Conservation (phyloP, 2,329 filamentous ascomycete genomes). For the Diaporthe helianthi region DNA sequence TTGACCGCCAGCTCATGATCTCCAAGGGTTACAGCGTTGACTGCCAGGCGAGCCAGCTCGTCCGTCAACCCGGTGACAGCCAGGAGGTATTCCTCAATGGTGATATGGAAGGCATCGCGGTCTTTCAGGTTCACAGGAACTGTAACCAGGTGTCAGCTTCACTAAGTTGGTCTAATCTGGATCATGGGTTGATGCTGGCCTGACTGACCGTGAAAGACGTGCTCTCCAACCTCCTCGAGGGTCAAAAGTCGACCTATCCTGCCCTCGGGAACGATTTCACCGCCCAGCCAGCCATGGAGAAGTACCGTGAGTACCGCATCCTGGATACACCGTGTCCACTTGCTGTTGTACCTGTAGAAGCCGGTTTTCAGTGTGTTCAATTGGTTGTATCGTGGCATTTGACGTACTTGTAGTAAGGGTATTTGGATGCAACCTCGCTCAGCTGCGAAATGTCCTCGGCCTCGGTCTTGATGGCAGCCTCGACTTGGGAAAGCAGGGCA, state of each 20-base stretch:
- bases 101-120: constrained; percentile 89
- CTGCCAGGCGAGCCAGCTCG: constrained; percentile 87
- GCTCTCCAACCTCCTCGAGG: constrained; percentile 82
- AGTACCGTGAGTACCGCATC: constrained; percentile 70
- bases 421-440: constrained; percentile 75
- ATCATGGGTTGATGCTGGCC: not conserved
- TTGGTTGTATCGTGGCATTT: not conserved
- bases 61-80: constrained; percentile 87
- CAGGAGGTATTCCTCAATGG: constrained; percentile 95
- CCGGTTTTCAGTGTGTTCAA: constrained; percentile 31
- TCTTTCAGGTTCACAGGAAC: constrained; percentile 93
- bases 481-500: constrained; percentile 72
- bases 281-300: constrained; percentile 78
- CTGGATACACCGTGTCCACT: constrained; percentile 87
- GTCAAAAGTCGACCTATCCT: constrained; percentile 75
- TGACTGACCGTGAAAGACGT: constrained; percentile 70
- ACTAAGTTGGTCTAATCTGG: not conserved
- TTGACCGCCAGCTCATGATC: constrained; percentile 85
- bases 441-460: constrained; percentile 75
- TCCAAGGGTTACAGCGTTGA: constrained; percentile 92
- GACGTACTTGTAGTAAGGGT: constrained; percentile 92
- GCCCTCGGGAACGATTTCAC: constrained; percentile 62
- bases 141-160: constrained; percentile 43
- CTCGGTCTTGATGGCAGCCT: constrained; percentile 75
- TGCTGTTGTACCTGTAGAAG: constrained; percentile 71